Percentiles rank a stretch among this genome's conserved stretches.
These are phyloP conservation scores for Fraxinus pennsylvanica DNA, from an alignment of 257 asterid species.

Conservation along the genomic window DNA sequence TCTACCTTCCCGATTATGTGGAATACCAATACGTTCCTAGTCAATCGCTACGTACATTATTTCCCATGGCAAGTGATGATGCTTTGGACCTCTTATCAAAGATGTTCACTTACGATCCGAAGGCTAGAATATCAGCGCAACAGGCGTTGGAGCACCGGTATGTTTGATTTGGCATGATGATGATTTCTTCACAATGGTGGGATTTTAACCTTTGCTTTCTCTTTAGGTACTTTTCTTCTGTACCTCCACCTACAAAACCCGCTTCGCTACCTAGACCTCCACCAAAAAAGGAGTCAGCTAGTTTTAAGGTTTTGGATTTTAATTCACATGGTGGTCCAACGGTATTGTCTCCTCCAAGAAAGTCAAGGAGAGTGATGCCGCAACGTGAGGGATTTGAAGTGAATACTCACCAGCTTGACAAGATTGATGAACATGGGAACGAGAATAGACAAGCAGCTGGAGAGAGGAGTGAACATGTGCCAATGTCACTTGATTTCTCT, in stretches of 20 bases:
- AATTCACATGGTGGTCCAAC: conserved; percentile 73
- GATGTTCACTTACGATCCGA: conserved; percentile 90
- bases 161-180: conserved; percentile 18
- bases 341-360: conserved; percentile 93
- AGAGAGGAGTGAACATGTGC: conserved; percentile 72
- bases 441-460: conserved; percentile 59
- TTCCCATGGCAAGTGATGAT: conserved; percentile 95
- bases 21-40: conserved; percentile 67
- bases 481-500: conserved; percentile 92
- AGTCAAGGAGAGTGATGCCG: conserved; percentile 92
- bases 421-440: conserved; percentile 58
- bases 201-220: conserved; percentile 24
- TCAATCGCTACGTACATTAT: conserved; percentile 65
- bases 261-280: conserved; percentile 91
- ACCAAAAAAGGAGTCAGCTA: conserved; percentile 64
- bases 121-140: conserved; percentile 84
- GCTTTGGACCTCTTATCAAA: conserved; percentile 79
- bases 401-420: conserved; percentile 46
- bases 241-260: conserved; percentile 90
- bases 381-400: conserved; percentile 74
- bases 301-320: conserved; percentile 56
- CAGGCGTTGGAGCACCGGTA: conserved; percentile 98
- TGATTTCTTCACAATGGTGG: conserved; percentile 15
- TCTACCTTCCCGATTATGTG: conserved; percentile 91
- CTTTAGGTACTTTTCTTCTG: conserved; percentile 78